Evolutionary conservation across 768 basidiomycete genomes (phyloP).

Genomic region (Suillus occidentalis): DNA sequence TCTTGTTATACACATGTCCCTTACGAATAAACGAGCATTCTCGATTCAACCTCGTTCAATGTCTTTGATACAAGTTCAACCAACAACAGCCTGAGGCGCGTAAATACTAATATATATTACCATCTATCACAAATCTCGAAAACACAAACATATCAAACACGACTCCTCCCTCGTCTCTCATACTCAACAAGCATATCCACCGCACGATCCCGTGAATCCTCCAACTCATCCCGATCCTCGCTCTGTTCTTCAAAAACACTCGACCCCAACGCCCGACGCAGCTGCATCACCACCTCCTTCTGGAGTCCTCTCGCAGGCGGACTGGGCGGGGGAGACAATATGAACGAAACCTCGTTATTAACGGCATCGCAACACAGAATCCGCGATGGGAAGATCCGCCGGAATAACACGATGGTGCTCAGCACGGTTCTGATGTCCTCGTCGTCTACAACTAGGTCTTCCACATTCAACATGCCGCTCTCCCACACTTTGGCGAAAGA

Average conservation of each 20-base stretch:
- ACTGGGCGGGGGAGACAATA: slow-evolving; percentile 62
- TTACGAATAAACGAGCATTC: no score
- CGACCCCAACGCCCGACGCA: slow-evolving; percentile 58
- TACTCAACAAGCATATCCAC: slow-evolving; percentile 64
- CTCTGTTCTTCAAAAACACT: slow-evolving; percentile 44
- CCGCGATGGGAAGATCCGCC: slow-evolving; percentile 51
- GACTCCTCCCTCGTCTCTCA: slow-evolving; percentile 33
- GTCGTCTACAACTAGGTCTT: slow-evolving; percentile 36
- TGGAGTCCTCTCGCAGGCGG: slow-evolving; percentile 36
- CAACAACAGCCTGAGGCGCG: background rate
- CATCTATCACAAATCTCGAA: background rate
- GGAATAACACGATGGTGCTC: slow-evolving; percentile 59
- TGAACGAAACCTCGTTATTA: slow-evolving; percentile 32
- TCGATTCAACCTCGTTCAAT: background rate
- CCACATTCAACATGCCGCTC: slow-evolving; percentile 32
- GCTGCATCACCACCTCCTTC: slow-evolving; percentile 41
- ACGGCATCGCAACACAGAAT: slow-evolving; percentile 16
- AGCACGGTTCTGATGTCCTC: slow-evolving; percentile 55
- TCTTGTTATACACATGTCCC: no score
- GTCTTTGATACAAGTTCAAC: background rate
- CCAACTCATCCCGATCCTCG: slow-evolving; percentile 43
- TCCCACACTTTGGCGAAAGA: slow-evolving; percentile 59
- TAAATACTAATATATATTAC: slow-evolving; percentile 1
- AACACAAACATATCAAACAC: slow-evolving; percentile 25
- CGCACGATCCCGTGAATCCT: slow-evolving; percentile 75